phyloP scores from a whole-genome alignment of 345 rosid genomes.

The Salix dunnii region DNA sequence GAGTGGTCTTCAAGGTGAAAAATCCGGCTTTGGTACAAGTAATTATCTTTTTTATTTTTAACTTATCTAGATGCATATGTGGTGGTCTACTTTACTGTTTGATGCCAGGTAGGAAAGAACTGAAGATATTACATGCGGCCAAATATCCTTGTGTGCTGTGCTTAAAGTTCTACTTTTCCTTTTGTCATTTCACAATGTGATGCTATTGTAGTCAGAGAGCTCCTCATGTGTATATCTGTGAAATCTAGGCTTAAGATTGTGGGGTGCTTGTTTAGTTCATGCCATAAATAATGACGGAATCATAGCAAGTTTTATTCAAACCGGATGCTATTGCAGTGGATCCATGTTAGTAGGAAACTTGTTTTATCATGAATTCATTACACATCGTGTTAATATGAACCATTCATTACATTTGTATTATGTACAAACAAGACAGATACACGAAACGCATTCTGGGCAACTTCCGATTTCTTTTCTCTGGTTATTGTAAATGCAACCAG shows the following conservation, averaged over 20 bases:
- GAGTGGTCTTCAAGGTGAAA: constrained; percentile 84
- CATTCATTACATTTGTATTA: not conserved
- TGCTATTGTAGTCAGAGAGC: not conserved
- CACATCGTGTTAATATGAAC: not conserved
- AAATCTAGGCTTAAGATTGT: not conserved
- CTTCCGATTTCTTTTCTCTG: not conserved
- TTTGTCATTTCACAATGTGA: not conserved
- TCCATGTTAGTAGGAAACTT: not conserved
- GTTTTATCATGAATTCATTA: not conserved
- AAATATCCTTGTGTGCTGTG: not conserved
- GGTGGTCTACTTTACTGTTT: not conserved
- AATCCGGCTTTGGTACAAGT: constrained; percentile 73
- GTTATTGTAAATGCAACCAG: not conserved
- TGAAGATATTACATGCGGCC: not conserved
- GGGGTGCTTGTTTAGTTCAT: not conserved
- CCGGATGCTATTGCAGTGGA: not conserved
- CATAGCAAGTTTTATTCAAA: not conserved
- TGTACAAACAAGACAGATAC: not conserved
- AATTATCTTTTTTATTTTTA: constrained; percentile 27
- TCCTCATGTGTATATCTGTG: not conserved
- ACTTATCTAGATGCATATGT: constrained; percentile 5
- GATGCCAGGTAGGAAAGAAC: constrained; percentile 7
- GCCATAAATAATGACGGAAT: not conserved
- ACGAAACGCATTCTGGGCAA: not conserved
- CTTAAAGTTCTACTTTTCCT: not conserved